Evolutionary conservation across 495 filamentous ascomycete species (phyloP), one percentile per base, ranked within the genome.

Genomic region (Talaromyces nanjingensis): DNA sequence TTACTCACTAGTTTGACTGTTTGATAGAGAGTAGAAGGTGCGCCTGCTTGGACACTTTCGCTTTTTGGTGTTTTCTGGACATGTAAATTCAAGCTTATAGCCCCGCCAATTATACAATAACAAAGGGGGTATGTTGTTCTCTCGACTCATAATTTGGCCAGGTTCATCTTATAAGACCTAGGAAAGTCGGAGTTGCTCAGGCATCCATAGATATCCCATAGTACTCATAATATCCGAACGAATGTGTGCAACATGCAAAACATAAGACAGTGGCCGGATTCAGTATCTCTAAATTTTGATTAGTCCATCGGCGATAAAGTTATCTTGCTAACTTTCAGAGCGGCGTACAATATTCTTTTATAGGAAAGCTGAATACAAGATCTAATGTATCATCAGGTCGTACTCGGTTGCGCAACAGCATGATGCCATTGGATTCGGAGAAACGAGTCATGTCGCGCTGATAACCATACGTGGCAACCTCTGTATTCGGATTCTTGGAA

Each of bases 1-100:
- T 31, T 33, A n/a, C 18, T 59, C n/a, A 31, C n/a, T 9, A 37
- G 57, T 18, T 59, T 59, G 57, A 59, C 57, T 12, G 57, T 59
- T 12, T 49, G 18, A 37, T 37, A 27, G 14, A 37, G 56, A 55
- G 20, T 9, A 56, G 9, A 9, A 4, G 34, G 14, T 39, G 12
- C 27, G 16, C 22, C 22, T 31, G 7, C 22, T 31, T 4, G 8
- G 22, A 27, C 22, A 9, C 5, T 18, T 6, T 14, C 12, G 14
- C 14, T 20, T 4, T 4, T 18, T 18, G 4, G 14, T 8, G 5
- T 20, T 18, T 20, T 0, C 42, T 4, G 2, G n/a, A 8, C n/a
- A 18, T 56, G 7, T 29, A 56, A 56, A 18, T 4, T 56, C 22
- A 8, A 24, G 22, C 22, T 1, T 31, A 56, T 56, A 56, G 27